phyloP scores from a whole-genome alignment of 116 monocot genomes.

The Dioscorea cayenensis region DNA sequence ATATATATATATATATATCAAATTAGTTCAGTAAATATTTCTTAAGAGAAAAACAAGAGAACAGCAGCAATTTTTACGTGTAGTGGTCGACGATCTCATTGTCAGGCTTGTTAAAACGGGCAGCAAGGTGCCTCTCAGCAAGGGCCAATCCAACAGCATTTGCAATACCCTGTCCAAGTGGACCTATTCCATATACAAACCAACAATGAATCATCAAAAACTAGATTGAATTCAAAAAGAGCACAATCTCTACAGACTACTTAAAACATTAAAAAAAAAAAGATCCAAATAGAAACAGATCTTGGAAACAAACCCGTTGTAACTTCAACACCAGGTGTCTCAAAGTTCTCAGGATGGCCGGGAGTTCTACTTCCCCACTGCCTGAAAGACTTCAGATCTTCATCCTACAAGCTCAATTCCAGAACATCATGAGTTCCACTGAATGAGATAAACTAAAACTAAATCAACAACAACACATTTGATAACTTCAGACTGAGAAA shows the following conservation, averaged over 20 bases:
- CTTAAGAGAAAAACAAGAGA: background rate
- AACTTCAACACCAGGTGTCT: slow-evolving; percentile 85
- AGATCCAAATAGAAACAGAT: background rate
- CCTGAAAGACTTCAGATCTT: slow-evolving; percentile 72
- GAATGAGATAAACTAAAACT: background rate
- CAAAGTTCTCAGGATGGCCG: slow-evolving; percentile 92
- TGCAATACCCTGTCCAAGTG: slow-evolving; percentile 88
- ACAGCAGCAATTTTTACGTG: slow-evolving; percentile 40
- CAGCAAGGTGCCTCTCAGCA: slow-evolving; percentile 85
- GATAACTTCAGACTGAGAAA: too few species aligned
- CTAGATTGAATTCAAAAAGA: background rate
- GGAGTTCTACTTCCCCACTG: slow-evolving; percentile 89
- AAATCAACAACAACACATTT: background rate
- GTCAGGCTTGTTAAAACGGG: slow-evolving; percentile 89
- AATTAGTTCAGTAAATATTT: background rate
- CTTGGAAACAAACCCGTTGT: slow-evolving; percentile 67
- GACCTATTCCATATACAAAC: slow-evolving; percentile 41
- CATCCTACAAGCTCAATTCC: slow-evolving; percentile 28
- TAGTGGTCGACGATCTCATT: slow-evolving; percentile 91
- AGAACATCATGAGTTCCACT: background rate
- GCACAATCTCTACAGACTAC: too few species aligned
- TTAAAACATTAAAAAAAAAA: too few species aligned
- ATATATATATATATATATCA: background rate
- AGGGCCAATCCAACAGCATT: slow-evolving; percentile 94
- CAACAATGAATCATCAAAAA: background rate